Conservation (phyloP, 108 stramenopile species). For the Stephanodiscus minutulus region DNA sequence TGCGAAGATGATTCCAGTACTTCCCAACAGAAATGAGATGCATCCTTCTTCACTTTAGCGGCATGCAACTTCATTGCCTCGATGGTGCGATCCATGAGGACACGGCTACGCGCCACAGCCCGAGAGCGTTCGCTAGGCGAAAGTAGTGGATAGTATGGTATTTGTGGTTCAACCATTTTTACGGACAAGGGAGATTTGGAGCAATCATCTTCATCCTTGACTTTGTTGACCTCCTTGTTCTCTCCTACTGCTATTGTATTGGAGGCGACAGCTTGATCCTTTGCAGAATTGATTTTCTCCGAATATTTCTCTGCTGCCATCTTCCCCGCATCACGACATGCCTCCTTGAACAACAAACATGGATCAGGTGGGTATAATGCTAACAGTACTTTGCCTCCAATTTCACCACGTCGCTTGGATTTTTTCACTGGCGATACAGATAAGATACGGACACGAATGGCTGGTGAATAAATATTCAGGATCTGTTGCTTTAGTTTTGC, state of each 20-base stretch:
- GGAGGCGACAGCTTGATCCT: neutral
- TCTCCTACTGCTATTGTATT: neutral
- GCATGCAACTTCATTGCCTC: constrained; percentile 40
- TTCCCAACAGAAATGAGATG: constrained; percentile 22
- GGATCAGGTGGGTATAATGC: constrained; percentile 49
- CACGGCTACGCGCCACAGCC: constrained; percentile 42
- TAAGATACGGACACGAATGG: constrained; percentile 39
- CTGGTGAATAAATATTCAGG: neutral
- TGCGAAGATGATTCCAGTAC: constrained; percentile 42
- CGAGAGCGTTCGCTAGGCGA: constrained; percentile 45
- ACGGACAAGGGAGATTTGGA: neutral
- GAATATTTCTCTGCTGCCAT: constrained; percentile 28
- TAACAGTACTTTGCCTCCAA: constrained; percentile 34
- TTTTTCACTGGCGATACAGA: constrained; percentile 48
- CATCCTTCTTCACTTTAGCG: neutral
- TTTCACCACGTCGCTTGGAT: constrained; percentile 47
- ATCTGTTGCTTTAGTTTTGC: neutral
- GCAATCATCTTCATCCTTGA: neutral
- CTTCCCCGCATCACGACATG: constrained; percentile 38
- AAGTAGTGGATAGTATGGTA: constrained; percentile 42
- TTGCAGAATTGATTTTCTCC: neutral
- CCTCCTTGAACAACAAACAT: constrained; percentile 38
- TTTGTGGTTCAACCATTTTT: constrained; percentile 7
- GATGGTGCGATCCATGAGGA: constrained; percentile 39
- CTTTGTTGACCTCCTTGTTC: neutral